Evolutionary conservation across 495 filamentous ascomycete genomes (phyloP).

Genomic region (Aspergillus hancockii): DNA sequence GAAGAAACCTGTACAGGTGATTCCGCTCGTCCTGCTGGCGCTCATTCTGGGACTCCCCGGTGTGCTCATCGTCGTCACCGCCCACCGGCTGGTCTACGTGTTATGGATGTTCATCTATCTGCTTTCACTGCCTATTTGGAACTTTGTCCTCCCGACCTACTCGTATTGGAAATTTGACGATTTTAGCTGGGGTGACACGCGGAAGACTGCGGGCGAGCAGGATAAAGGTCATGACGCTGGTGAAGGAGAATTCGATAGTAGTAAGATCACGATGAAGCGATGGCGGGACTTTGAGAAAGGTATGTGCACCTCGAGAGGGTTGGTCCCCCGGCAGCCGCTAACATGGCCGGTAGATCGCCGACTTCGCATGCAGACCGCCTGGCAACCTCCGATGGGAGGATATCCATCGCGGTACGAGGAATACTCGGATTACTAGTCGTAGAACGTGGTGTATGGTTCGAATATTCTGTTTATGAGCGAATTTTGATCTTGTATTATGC

Average conservation of each 20-base stretch:
- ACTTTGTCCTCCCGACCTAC: conserved; percentile 91
- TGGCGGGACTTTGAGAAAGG: conserved; percentile 96
- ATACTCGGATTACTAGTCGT: conserved; percentile 20
- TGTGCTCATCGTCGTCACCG: conserved; percentile 90
- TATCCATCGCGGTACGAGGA: conserved; percentile 16
- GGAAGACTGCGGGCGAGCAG: conserved; percentile 92
- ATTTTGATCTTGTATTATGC: neutral
- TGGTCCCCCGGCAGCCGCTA: neutral
- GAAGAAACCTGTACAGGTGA: conserved; percentile 78
- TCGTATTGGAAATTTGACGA: conserved; percentile 99
- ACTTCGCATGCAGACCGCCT: conserved; percentile 21
- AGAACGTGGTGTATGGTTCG: neutral
- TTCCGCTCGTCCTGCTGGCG: conserved; percentile 86
- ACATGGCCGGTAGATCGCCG: conserved; percentile 24
- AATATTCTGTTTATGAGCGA: neutral
- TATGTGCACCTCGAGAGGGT: conserved; percentile 27
- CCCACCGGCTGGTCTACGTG: conserved; percentile 92
- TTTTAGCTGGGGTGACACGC: conserved; percentile 98
- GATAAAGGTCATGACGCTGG: conserved; percentile 80
- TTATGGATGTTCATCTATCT: conserved; percentile 98
- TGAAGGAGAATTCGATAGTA: conserved; percentile 96
- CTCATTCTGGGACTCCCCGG: conserved; percentile 94
- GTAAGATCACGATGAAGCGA: conserved; percentile 96
- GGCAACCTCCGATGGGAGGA: conserved; percentile 15
- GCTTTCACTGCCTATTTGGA: conserved; percentile 92